These are phyloP conservation scores for Mrakia gelida DNA, from an alignment of 768 basidiomycete genomes.

Conservation along the genomic window DNA sequence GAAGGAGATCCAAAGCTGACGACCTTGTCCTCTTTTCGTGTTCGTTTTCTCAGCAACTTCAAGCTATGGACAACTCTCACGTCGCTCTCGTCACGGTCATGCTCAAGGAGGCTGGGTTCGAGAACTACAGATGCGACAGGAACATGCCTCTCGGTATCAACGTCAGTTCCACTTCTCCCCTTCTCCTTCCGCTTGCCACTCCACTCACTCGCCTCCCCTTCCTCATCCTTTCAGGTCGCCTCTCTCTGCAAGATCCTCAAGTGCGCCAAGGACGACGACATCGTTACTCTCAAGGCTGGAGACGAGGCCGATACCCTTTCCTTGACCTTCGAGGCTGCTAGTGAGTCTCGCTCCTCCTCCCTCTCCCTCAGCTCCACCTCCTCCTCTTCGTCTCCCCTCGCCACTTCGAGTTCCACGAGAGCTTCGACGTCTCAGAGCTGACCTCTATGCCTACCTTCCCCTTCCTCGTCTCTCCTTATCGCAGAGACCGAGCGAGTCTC, in stretches of 20 bases:
- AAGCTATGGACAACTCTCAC: constrained; percentile 99
- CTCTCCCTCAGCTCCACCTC: neutral
- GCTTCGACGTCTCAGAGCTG: neutral
- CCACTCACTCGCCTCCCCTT: neutral
- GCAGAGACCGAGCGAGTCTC: constrained; percentile 9
- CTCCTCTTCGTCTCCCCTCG: neutral
- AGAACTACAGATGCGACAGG: constrained; percentile 83
- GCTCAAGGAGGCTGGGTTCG: constrained; percentile 72
- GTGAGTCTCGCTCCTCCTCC: constrained; percentile 51
- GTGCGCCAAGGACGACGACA: constrained; percentile 94
- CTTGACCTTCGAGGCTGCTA: constrained; percentile 82
- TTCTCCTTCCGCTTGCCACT: neutral
- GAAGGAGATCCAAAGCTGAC: neutral
- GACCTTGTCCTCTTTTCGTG: neutral
- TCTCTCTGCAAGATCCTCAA: constrained; percentile 92
- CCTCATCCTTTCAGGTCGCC: constrained; percentile 67
- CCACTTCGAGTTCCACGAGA: too few species aligned
- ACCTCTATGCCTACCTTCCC: too few species aligned
- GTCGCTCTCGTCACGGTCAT: constrained; percentile 92
- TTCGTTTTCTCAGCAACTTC: constrained; percentile 57
- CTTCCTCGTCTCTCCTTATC: neutral
- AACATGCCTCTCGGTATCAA: constrained; percentile 60
- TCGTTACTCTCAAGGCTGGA: constrained; percentile 79
- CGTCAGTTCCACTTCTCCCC: constrained; percentile 36
- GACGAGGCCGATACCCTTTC: constrained; percentile 87